phyloP scores from a whole-genome alignment of 2,329 filamentous ascomycete genomes.

The Blastomyces gilchristii region DNA sequence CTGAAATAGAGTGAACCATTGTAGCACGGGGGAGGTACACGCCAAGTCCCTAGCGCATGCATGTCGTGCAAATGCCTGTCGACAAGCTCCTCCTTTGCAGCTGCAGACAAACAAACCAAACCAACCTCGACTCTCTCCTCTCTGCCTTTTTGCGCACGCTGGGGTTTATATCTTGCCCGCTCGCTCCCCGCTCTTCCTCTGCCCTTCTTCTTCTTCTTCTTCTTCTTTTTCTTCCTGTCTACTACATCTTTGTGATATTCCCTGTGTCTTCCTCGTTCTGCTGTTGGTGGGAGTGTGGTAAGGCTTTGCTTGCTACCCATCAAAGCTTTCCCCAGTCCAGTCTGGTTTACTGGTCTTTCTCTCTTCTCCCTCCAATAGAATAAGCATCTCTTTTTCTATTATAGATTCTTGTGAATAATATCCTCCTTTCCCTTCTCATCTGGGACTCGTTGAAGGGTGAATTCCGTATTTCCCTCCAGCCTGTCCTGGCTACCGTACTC shows the following conservation, averaged over 20 bases:
- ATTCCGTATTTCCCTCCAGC: not conserved
- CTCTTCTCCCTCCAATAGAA: not conserved
- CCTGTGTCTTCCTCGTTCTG: not conserved
- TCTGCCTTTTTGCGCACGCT: not conserved
- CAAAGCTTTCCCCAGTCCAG: not conserved
- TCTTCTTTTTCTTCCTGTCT: not conserved
- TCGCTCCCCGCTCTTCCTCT: not conserved
- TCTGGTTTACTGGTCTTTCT: not conserved
- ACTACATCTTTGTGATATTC: not conserved
- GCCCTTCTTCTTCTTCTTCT: not conserved
- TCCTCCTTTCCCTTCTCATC: not conserved
- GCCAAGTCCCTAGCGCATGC: constrained; percentile 1
- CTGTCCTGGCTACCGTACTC: not conserved
- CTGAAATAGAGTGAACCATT: not conserved
- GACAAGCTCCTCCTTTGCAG: not conserved
- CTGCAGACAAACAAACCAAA: not conserved
- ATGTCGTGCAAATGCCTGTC: not conserved
- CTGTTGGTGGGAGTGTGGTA: not conserved
- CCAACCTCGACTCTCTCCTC: not conserved
- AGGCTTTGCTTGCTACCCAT: not conserved
- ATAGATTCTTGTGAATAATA: constrained; percentile 1
- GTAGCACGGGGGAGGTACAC: not conserved
- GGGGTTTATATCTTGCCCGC: constrained; percentile 1
- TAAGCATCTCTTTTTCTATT: not conserved
- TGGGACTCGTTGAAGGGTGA: not conserved